Evolutionary conservation across 208 protist species (phyloP).

Genomic region (Crithidia acanthocephali): DNA sequence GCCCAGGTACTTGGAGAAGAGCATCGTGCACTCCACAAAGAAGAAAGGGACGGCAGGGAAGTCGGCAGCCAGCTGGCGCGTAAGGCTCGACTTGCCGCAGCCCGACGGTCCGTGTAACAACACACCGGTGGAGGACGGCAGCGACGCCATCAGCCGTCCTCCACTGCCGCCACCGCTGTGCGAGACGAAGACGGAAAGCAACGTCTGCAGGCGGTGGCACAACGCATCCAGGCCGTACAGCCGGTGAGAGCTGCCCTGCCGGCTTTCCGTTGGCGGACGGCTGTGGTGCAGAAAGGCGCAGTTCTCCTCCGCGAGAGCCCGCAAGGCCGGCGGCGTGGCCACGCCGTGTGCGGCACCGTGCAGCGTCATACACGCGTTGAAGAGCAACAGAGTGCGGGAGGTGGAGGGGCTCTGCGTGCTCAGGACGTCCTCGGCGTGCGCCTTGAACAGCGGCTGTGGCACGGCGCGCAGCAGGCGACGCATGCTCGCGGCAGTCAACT

Average conservation of each 20-base stretch:
- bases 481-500: constrained; percentile 27
- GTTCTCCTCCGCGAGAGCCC: neutral
- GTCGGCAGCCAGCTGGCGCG: constrained; percentile 34
- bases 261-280: neutral
- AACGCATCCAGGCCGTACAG: constrained; percentile 64
- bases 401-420: constrained; percentile 18
- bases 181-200: constrained; percentile 46
- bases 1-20: constrained; percentile 92
- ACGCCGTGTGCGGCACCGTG: constrained; percentile 11
- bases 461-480: constrained; percentile 26
- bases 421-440: constrained; percentile 7
- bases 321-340: neutral
- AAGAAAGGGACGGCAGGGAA: constrained; percentile 60
- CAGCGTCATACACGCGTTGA: constrained; percentile 36
- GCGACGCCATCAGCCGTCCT: constrained; percentile 36
- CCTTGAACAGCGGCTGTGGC: constrained; percentile 21
- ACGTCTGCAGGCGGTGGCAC: constrained; percentile 37
- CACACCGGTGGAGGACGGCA: constrained; percentile 71
- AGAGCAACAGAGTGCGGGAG: constrained; percentile 37
- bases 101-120: constrained; percentile 86
- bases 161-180: constrained; percentile 8
- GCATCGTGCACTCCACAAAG: constrained; percentile 70
- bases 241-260: neutral
- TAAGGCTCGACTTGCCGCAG: constrained; percentile 79
- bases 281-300: constrained; percentile 29